Evolutionary conservation across 2,329 filamentous ascomycete species (phyloP).

Genomic region (Beauveria rudraprayagi): DNA sequence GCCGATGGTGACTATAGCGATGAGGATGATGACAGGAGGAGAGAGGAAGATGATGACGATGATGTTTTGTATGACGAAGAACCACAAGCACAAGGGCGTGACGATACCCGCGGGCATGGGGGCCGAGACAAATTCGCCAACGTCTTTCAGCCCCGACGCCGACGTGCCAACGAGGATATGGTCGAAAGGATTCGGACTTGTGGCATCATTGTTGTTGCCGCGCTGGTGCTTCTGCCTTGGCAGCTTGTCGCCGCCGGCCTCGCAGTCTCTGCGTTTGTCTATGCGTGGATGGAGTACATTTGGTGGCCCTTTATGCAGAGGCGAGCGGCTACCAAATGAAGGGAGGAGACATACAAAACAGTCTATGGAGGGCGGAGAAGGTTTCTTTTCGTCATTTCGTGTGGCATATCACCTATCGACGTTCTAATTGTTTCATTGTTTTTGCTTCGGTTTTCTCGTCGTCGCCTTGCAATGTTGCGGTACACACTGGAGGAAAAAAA

Average conservation of each 20-base stretch:
- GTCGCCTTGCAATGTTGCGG: neutral
- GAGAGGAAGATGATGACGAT: constrained; percentile 19
- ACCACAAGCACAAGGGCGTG: neutral
- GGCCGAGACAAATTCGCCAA: neutral
- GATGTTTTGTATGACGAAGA: constrained; percentile 27
- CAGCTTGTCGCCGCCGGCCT: constrained; percentile 31
- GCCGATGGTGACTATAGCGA: constrained; percentile 21
- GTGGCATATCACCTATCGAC: neutral
- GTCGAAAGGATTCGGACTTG: constrained; percentile 35
- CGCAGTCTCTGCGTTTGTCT: constrained; percentile 29
- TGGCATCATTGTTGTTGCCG: constrained; percentile 34
- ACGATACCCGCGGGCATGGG: neutral
- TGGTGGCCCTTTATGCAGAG: neutral
- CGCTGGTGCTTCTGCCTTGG: constrained; percentile 39
- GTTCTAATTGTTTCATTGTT: neutral
- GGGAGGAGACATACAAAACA: neutral
- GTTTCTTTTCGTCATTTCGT: neutral
- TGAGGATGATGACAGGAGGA: constrained; percentile 20
- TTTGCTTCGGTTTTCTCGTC: neutral
- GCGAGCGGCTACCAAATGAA: neutral
- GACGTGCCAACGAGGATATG: constrained; percentile 27
- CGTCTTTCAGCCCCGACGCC: constrained; percentile 16
- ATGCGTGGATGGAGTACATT: constrained; percentile 28
- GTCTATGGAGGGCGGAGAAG: neutral
- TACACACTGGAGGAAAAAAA: neutral